Conservation (phyloP, 495 filamentous ascomycete genomes). For the Tetracladium setigerum region DNA sequence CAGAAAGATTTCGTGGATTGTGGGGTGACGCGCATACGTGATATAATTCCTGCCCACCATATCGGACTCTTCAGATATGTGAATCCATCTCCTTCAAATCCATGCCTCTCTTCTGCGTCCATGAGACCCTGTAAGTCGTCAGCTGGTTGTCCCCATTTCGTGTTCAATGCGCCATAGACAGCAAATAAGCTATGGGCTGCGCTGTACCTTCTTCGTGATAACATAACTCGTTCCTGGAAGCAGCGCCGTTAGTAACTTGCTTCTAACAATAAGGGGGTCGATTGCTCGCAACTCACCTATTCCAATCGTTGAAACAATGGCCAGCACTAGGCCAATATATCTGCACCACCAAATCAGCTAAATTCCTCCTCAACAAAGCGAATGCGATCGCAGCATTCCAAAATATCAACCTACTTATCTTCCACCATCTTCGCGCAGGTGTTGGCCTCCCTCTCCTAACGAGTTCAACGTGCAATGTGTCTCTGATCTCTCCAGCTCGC, state of each 20-base stretch:
- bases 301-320: constrained; percentile 85
- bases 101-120: constrained; percentile 80
- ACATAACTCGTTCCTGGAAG: constrained; percentile 38
- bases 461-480: constrained; percentile 24
- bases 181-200: no score
- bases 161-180: no score
- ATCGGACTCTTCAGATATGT: constrained; percentile 84
- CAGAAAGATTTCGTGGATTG: constrained; percentile 8
- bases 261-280: no score
- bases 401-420: constrained; percentile 64
- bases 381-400: neutral
- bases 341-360: constrained; percentile 14
- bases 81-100: constrained; percentile 95
- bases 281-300: constrained; percentile 50
- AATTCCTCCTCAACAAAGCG: neutral
- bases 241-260: neutral
- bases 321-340: constrained; percentile 46
- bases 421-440: constrained; percentile 57
- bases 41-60: constrained; percentile 93
- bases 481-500: constrained; percentile 5
- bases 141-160: no score
- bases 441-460: constrained; percentile 17
- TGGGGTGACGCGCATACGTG: constrained; percentile 47
- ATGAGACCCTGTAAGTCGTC: constrained; percentile 63
- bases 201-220: constrained; percentile 24